These are phyloP conservation scores for Blastobotrys aristatus DNA, from an alignment of 1,139 yeast genomes.

Conservation along the genomic window DNA sequence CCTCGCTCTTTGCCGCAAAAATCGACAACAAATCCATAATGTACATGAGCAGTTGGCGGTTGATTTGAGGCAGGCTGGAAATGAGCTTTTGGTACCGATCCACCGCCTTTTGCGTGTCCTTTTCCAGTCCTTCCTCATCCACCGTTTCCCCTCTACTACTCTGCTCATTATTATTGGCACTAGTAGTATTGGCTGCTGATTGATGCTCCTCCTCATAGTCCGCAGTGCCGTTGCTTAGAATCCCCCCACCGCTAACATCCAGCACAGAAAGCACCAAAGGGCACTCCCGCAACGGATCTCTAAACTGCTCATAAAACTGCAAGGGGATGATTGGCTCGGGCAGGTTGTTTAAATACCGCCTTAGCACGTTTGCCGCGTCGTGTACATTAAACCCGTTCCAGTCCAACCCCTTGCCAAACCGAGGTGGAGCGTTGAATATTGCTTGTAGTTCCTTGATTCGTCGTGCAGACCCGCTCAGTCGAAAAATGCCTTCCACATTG, in stretches of 20 bases:
- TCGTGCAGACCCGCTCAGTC: slow-evolving; percentile 89
- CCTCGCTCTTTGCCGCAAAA: slow-evolving; percentile 72
- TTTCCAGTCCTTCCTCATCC: slow-evolving; percentile 14
- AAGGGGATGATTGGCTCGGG: slow-evolving; percentile 92
- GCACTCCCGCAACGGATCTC: slow-evolving; percentile 67
- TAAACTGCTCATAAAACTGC: slow-evolving; percentile 66
- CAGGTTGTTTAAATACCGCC: slow-evolving; percentile 79
- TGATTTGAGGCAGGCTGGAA: slow-evolving; percentile 58
- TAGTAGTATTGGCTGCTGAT: neutral
- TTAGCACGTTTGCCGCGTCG: slow-evolving; percentile 87
- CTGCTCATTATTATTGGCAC: slow-evolving; percentile 5
- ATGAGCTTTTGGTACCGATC: slow-evolving; percentile 67
- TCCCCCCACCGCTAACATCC: slow-evolving; percentile 7
- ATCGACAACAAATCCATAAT: slow-evolving; percentile 79
- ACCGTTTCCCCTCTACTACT: slow-evolving; percentile 3
- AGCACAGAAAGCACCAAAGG: slow-evolving; percentile 27
- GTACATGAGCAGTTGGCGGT: slow-evolving; percentile 82
- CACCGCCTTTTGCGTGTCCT: slow-evolving; percentile 63
- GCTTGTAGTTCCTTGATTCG: slow-evolving; percentile 82
- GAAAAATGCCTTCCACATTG: slow-evolving; percentile 81
- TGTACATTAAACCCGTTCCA: slow-evolving; percentile 98
- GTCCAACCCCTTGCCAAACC: slow-evolving; percentile 75
- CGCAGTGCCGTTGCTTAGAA: neutral
- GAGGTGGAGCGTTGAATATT: slow-evolving; percentile 80
- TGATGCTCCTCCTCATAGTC: slow-evolving; percentile 2